Percentiles rank a stretch among this genome's conserved stretches.
phyloP scores from a whole-genome alignment of 257 asterid species.

The Penstemon barbatus region DNA sequence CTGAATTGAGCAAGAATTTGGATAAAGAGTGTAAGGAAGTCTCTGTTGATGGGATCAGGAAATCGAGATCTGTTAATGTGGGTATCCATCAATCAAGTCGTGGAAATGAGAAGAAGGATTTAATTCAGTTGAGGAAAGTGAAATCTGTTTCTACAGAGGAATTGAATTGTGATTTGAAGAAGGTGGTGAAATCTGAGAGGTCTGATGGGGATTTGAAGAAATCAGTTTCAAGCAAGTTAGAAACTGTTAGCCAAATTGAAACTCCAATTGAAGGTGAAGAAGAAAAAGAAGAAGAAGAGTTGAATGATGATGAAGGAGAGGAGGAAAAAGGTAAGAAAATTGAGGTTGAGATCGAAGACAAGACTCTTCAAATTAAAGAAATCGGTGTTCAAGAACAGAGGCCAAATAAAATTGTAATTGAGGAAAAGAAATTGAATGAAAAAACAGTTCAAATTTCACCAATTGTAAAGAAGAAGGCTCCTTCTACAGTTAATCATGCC shows the following conservation, averaged over 20 bases:
- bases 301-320: slow-evolving; percentile 31
- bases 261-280: slow-evolving; percentile 30
- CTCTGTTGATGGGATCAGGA: slow-evolving; percentile 41
- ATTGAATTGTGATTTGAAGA: slow-evolving; percentile 10
- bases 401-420: slow-evolving; percentile 38
- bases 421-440: slow-evolving; percentile 43
- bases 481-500: slow-evolving; percentile 39
- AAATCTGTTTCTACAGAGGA: slow-evolving; percentile 34
- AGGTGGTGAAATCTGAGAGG: slow-evolving; percentile 40
- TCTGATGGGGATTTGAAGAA: slow-evolving; percentile 64
- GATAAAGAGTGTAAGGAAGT: slow-evolving; percentile 42
- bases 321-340: slow-evolving; percentile 34
- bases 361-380: slow-evolving; percentile 44
- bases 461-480: slow-evolving; percentile 40
- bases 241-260: slow-evolving; percentile 35
- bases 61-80: slow-evolving; percentile 35
- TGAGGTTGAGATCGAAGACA: slow-evolving; percentile 41
- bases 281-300: slow-evolving; percentile 13
- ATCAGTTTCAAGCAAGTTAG: slow-evolving; percentile 41
- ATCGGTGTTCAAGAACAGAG: slow-evolving; percentile 35
- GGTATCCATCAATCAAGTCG: slow-evolving; percentile 38
- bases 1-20: slow-evolving; percentile 47
- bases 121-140: slow-evolving; percentile 34
- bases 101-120: slow-evolving; percentile 23
- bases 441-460: slow-evolving; percentile 42